Evolutionary conservation across 441 rosid genomes (phyloP), one percentile per base, ranked within the genome.

Genomic region (Cnidoscolus chayamansa): DNA sequence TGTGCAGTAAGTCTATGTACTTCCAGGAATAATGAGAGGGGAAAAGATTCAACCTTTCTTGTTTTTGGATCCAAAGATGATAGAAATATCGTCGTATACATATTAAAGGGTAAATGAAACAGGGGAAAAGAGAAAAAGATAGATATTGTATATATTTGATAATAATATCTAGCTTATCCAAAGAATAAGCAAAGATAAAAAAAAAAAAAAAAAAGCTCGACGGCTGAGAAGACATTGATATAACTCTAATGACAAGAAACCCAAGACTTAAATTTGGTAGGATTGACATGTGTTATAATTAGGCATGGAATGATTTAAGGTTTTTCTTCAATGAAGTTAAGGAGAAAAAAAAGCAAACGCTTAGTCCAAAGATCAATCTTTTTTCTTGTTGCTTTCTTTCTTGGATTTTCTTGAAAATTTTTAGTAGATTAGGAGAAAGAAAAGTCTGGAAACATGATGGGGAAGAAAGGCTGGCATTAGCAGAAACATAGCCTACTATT

Each of bases 191-290:
- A 45, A 45, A 30, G 3, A 15, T 20, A 9, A 1, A 30, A n/a
- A 15, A 11, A 4, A 16, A 25, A 25, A 10, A n/a, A n/a, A 0
- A 32, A 10, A 19, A 5, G n/a, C 30, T 58, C 60, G 65, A 59
- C 63, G 48, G 66, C 58, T 60, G 73, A 70, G 73, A 70, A 59
- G 66, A 70, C 66, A 58, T 37, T 57, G 43, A 69, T 69, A 43
- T 57, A 69, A 57, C 25, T 70, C 20, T 32, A 20, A 30, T 43
- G 59, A 45, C 15, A 70, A 45, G 45, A 70, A 47, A 59, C 25
- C 65, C 20, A 66, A 13, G 19, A 20, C 16, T 49, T 47, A 25
- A 49, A 40, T 40, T 5, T 40, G 45, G 45, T 6, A 40, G 45
- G 45, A 45, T 64, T 64, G 67, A 45, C 67, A 35, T 43, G 20